Evolutionary conservation across 1,139 yeast species (phyloP).

Genomic region (Pichiaceae sp.): DNA sequence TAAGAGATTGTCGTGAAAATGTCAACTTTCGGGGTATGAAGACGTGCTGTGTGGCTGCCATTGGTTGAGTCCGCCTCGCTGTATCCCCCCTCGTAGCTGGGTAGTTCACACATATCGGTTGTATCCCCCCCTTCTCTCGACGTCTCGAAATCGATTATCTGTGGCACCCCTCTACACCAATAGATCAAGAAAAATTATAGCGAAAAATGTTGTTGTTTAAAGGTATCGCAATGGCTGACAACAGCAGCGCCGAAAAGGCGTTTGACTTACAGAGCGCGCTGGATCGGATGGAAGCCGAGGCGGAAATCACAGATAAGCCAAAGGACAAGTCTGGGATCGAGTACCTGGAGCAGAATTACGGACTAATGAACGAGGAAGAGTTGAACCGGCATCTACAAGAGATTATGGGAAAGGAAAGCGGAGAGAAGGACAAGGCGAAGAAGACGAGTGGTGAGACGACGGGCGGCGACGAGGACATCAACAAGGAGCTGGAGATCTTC

Average conservation of each 20-base stretch:
- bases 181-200: neutral
- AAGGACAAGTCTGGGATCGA: constrained; percentile 9
- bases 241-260: neutral
- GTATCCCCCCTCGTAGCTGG: too few species aligned
- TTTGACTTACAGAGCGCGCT: constrained; percentile 6
- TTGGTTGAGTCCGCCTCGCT: too few species aligned
- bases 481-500: constrained; percentile 2
- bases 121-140: too few species aligned
- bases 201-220: neutral
- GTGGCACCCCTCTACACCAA: neutral
- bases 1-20: too few species aligned
- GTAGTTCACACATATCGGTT: too few species aligned
- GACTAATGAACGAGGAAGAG: constrained; percentile 21
- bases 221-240: neutral
- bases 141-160: neutral
- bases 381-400: constrained; percentile 21
- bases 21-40: too few species aligned
- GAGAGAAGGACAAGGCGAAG: neutral
- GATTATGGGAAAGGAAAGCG: constrained; percentile 9
- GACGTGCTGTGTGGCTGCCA: too few species aligned
- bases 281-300: constrained; percentile 9
- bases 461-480: neutral
- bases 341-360: constrained; percentile 16
- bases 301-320: constrained; percentile 1
- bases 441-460: neutral